Percentiles rank a stretch among this genome's conserved stretches.
phyloP scores from a whole-genome alignment of 192 early-diverging fungal species.

The Allomyces javanicus region DNA sequence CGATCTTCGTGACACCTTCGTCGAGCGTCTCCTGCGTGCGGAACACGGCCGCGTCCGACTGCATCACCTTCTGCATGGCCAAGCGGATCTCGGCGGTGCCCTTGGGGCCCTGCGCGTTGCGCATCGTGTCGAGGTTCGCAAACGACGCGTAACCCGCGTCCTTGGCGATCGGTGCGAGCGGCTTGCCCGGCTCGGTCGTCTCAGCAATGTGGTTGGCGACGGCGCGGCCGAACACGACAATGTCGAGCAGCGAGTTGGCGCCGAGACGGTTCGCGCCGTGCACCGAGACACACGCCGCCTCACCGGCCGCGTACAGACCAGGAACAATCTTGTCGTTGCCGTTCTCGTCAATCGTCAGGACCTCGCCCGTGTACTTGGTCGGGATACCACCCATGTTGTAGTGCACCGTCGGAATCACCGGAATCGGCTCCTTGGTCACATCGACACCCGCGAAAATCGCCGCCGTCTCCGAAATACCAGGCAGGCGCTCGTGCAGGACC shows the following conservation, averaged over 20 bases:
- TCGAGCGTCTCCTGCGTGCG: conserved; percentile 70
- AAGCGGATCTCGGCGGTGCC: conserved; percentile 70
- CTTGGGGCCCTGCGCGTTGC: conserved; percentile 58
- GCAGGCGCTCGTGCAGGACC: conserved; percentile 76
- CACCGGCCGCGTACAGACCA: conserved; percentile 94
- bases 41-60: conserved; percentile 93
- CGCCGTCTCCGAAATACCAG: conserved; percentile 97
- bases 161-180: conserved; percentile 57
- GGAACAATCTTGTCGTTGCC: conserved; percentile 85
- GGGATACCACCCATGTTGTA: conserved; percentile 99
- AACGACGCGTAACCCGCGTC: conserved; percentile 76
- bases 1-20: conserved; percentile 75
- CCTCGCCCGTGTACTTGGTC: conserved; percentile 91
- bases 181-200: conserved; percentile 70
- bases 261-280: conserved; percentile 97
- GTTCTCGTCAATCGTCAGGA: conserved; percentile 49
- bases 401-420: conserved; percentile 95
- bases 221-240: conserved; percentile 96
- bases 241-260: conserved; percentile 93
- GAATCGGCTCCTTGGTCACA: conserved; percentile 99
- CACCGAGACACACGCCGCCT: conserved; percentile 92
- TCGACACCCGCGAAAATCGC: conserved; percentile 96
- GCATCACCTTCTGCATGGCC: conserved; percentile 97
- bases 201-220: conserved; percentile 82
- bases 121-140: conserved; percentile 85